Conservation (phyloP, 2,329 filamentous ascomycete genomes). For the Parastagonospora nodorum region DNA sequence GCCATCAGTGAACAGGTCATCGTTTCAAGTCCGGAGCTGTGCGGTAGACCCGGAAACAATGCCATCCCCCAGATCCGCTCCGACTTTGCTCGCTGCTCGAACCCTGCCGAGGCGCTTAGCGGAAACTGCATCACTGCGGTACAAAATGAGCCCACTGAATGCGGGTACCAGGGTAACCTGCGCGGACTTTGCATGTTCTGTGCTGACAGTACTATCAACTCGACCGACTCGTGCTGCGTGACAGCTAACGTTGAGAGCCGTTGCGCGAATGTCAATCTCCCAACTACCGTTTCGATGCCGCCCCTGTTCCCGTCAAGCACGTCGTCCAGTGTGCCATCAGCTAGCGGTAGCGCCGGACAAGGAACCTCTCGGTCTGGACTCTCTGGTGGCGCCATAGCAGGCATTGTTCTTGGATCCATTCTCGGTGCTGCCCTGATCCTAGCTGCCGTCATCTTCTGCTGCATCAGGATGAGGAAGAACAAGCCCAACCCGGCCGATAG, state of each 20-base stretch:
- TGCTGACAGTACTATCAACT: constrained; percentile 79
- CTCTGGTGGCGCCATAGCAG: constrained; percentile 87
- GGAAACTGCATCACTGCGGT: constrained; percentile 75
- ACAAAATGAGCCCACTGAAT: constrained; percentile 82
- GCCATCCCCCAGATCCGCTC: constrained; percentile 80
- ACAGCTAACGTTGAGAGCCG: constrained; percentile 74
- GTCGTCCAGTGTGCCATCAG: constrained; percentile 57
- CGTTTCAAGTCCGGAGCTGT: constrained; percentile 73
- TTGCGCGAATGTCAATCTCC: constrained; percentile 78
- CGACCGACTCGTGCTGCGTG: constrained; percentile 94
- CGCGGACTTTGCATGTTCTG: constrained; percentile 87
- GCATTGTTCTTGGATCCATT: constrained; percentile 82
- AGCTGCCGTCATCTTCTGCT: constrained; percentile 63
- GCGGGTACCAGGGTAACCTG: constrained; percentile 76
- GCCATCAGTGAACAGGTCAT: constrained; percentile 89
- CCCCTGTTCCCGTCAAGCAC: constrained; percentile 66
- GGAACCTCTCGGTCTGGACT: constrained; percentile 55
- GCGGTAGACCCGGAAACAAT: constrained; percentile 67
- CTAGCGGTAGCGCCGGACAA: constrained; percentile 26
- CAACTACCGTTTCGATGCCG: constrained; percentile 67
- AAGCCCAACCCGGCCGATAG: constrained; percentile 68
- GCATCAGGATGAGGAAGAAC: constrained; percentile 63
- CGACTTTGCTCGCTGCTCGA: constrained; percentile 87
- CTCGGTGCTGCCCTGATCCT: constrained; percentile 72
- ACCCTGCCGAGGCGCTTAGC: constrained; percentile 79